These are phyloP conservation scores for Fusarium sp. DNA, from an alignment of 2,329 filamentous ascomycete species.

Conservation along the genomic window DNA sequence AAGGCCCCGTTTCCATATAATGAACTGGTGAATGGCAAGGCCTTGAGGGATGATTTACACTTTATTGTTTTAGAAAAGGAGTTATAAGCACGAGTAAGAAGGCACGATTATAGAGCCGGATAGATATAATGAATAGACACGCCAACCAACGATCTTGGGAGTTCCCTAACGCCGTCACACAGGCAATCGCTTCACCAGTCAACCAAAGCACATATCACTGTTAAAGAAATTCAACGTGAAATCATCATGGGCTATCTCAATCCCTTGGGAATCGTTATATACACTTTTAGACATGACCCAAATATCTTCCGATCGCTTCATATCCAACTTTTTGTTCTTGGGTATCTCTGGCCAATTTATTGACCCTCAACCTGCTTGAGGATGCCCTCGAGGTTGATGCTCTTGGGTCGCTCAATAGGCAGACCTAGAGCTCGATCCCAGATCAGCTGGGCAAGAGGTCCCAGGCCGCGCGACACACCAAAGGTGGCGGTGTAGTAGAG, in stretches of 20 bases:
- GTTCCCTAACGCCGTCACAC: not conserved
- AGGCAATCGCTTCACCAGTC: not conserved
- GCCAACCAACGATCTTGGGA: not conserved
- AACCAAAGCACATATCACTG: not conserved
- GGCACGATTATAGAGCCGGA: not conserved
- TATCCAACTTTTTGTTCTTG: constrained; percentile 21
- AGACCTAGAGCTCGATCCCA: constrained; percentile 96
- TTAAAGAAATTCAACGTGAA: constrained; percentile 26
- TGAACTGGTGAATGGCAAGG: constrained; percentile 54
- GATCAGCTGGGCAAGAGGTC: constrained; percentile 92
- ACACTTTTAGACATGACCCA: constrained; percentile 39
- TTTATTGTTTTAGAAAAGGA: constrained; percentile 61
- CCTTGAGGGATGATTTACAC: constrained; percentile 61
- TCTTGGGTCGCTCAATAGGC: constrained; percentile 98
- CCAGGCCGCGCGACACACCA: constrained; percentile 80
- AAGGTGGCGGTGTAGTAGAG: constrained; percentile 91
- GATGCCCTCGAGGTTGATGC: constrained; percentile 91
- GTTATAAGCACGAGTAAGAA: constrained; percentile 32
- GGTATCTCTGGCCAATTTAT: constrained; percentile 48
- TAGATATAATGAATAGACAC: not conserved
- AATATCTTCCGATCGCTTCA: constrained; percentile 20
- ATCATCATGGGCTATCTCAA: constrained; percentile 37
- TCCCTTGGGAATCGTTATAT: constrained; percentile 40
- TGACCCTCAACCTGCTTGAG: constrained; percentile 75
- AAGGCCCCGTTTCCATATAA: constrained; percentile 61